A percentile compares a stretch with the other conserved stretches of the same genome.
Evolutionary conservation across 179 eudicot genomes (phyloP).

Genomic region (Carnegiea gigantea): DNA sequence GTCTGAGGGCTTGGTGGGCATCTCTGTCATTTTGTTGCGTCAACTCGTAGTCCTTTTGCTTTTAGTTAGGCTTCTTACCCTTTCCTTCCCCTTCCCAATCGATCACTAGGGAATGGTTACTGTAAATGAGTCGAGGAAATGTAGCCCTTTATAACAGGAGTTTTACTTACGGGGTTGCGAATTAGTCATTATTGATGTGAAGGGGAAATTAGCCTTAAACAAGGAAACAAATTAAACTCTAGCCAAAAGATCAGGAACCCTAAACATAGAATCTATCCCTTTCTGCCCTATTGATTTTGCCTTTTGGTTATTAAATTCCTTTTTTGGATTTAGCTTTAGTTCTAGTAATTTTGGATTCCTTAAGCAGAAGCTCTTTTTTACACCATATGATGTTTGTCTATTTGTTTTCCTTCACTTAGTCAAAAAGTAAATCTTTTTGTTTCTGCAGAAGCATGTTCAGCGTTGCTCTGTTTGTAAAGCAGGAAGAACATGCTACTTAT

Average conservation of each 20-base stretch:
- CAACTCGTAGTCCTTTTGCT: not conserved
- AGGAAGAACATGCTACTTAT: conserved; percentile 76
- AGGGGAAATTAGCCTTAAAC: not conserved
- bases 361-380: not conserved
- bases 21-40: not conserved
- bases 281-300: not conserved
- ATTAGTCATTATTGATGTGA: not conserved
- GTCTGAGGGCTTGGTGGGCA: conserved; percentile 14
- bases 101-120: not conserved
- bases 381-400: not conserved
- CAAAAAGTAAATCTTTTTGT: not conserved
- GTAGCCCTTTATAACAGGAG: not conserved
- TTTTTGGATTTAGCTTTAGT: not conserved
- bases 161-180: not conserved
- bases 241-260: not conserved
- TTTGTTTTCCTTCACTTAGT: conserved; percentile 10
- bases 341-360: not conserved
- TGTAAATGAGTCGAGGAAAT: not conserved
- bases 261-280: not conserved
- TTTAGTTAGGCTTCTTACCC: not conserved
- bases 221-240: not conserved
- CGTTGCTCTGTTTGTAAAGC: conserved; percentile 71
- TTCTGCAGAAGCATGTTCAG: conserved; percentile 74
- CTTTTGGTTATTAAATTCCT: too few species aligned
- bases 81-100: not conserved